Percentiles rank a stretch among this genome's conserved stretches.
Conservation (phyloP, 2,329 filamentous ascomycete species). For the Penicillium hesseltinei region DNA sequence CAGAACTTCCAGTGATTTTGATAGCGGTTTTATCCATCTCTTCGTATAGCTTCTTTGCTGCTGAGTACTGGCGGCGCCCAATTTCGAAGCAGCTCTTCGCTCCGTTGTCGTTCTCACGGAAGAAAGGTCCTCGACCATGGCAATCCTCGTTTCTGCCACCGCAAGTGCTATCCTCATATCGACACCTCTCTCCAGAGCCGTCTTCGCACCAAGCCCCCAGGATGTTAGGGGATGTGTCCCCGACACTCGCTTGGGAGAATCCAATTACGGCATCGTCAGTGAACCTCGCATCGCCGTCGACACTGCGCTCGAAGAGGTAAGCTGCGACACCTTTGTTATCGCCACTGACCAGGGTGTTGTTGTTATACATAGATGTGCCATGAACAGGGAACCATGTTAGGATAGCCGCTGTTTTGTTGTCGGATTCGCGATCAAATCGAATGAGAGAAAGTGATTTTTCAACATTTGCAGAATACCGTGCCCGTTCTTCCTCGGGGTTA, state of each 20-base stretch:
- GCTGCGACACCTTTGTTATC: slow-evolving; percentile 96
- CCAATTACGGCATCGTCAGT: slow-evolving; percentile 76
- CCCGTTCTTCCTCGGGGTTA: slow-evolving; percentile 75
- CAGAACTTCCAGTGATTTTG: slow-evolving; percentile 55
- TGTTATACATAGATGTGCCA: slow-evolving; percentile 84
- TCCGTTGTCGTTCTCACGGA: slow-evolving; percentile 45
- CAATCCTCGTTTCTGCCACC: slow-evolving; percentile 45
- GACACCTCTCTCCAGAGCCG: slow-evolving; percentile 59
- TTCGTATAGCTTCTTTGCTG: slow-evolving; percentile 55
- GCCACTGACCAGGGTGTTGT: slow-evolving; percentile 88
- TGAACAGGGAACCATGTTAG: slow-evolving; percentile 92
- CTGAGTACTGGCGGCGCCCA: slow-evolving; percentile 46
- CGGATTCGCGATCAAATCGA: slow-evolving; percentile 70
- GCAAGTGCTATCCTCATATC: slow-evolving; percentile 76
- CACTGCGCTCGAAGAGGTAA: slow-evolving; percentile 73
- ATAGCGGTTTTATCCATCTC: slow-evolving; percentile 46
- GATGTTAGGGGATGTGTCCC: slow-evolving; percentile 86
- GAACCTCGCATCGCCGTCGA: slow-evolving; percentile 54
- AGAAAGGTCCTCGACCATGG: slow-evolving; percentile 48
- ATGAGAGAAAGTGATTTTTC: slow-evolving; percentile 80
- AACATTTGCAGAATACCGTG: slow-evolving; percentile 61
- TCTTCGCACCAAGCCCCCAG: slow-evolving; percentile 88
- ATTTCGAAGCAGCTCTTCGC: slow-evolving; percentile 52
- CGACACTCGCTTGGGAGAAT: slow-evolving; percentile 88
- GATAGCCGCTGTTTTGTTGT: slow-evolving; percentile 73